Conservation (phyloP, 768 basidiomycete species). For the Epithele typhae region DNA sequence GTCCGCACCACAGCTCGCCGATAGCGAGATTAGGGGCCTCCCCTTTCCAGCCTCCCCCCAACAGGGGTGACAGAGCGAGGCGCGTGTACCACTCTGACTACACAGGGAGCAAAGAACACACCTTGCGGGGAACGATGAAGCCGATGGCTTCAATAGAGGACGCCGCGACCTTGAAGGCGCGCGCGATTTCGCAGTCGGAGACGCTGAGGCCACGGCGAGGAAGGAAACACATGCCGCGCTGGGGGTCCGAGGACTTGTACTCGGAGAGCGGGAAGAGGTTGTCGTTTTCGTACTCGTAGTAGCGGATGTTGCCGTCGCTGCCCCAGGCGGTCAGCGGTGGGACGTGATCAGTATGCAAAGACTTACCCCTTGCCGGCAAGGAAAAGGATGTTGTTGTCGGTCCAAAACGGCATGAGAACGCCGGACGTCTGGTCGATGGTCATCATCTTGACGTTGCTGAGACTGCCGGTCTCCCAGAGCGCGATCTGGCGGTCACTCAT, state of each 20-base stretch:
- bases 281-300: slow-evolving; percentile 93
- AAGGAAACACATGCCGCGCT: slow-evolving; percentile 96
- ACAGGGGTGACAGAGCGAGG: too few species aligned
- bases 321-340: too few species aligned
- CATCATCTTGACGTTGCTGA: slow-evolving; percentile 73
- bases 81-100: neutral
- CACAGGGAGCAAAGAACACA: slow-evolving; percentile 28
- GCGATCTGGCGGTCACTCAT: slow-evolving; percentile 92
- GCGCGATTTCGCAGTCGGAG: slow-evolving; percentile 89
- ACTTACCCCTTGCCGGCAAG: slow-evolving; percentile 86
- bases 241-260: slow-evolving; percentile 86
- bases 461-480: slow-evolving; percentile 82
- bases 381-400: slow-evolving; percentile 89
- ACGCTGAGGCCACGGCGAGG: slow-evolving; percentile 89
- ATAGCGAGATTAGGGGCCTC: too few species aligned
- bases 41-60: too few species aligned
- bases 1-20: too few species aligned
- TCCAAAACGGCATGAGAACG: slow-evolving; percentile 97
- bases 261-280: slow-evolving; percentile 72
- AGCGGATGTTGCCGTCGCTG: slow-evolving; percentile 96
- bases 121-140: slow-evolving; percentile 94
- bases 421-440: slow-evolving; percentile 88
- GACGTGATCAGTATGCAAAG: neutral
- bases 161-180: slow-evolving; percentile 84
- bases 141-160: slow-evolving; percentile 81